These are phyloP conservation scores for Solanum hybrid DNA, from an alignment of 305 asterid genomes.

Conservation along the genomic window DNA sequence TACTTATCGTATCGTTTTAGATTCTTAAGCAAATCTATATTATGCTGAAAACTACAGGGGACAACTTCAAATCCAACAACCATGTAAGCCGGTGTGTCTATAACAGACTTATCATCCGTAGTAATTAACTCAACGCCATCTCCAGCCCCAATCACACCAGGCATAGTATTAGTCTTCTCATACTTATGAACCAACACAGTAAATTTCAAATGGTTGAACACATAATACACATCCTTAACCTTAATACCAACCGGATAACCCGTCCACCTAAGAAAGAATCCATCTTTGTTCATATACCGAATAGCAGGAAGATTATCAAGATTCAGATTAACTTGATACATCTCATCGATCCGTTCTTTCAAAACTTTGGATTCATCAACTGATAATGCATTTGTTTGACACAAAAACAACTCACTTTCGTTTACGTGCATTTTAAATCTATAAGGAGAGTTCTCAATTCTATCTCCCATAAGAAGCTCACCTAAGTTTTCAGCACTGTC, in stretches of 20 bases:
- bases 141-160: slow-evolving; percentile 17
- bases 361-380: slow-evolving; percentile 14
- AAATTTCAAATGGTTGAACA: slow-evolving; percentile 21
- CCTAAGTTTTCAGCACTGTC: slow-evolving; percentile 25
- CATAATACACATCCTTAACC: slow-evolving; percentile 11
- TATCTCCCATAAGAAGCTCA: slow-evolving; percentile 31
- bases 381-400: slow-evolving; percentile 14
- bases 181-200: slow-evolving; percentile 20
- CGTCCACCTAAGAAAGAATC: slow-evolving; percentile 22
- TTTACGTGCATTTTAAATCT: slow-evolving; percentile 22
- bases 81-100: slow-evolving; percentile 14
- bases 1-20: slow-evolving; percentile 8
- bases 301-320: slow-evolving; percentile 33
- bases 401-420: slow-evolving; percentile 17
- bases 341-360: slow-evolving; percentile 20
- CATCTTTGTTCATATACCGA: slow-evolving; percentile 18
- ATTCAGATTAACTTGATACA: slow-evolving; percentile 29
- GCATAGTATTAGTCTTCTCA: slow-evolving; percentile 5
- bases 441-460: slow-evolving; percentile 33
- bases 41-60: slow-evolving; percentile 23
- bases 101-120: background rate
- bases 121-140: slow-evolving; percentile 18
- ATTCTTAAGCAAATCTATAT: slow-evolving; percentile 6
- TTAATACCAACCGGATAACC: slow-evolving; percentile 28
- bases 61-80: slow-evolving; percentile 29